Evolutionary conservation across 352 stramenopile species (phyloP), one percentile per base, ranked within the genome.

Genomic region (Globisporangium okanoganense): DNA sequence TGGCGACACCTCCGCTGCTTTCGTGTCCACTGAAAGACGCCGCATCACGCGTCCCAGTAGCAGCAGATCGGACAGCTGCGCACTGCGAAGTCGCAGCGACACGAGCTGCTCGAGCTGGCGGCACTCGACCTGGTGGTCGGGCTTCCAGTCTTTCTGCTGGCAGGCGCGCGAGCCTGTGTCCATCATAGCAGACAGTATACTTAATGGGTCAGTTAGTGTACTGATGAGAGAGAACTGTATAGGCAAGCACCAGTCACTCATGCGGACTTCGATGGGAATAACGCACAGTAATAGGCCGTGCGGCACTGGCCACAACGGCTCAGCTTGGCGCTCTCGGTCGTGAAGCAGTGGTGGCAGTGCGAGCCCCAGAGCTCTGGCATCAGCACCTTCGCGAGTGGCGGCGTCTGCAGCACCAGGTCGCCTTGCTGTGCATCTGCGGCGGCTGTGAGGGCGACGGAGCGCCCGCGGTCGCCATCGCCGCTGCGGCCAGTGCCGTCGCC

Each of bases 271-370:
- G n/a, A n/a, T n/a, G n/a, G n/a, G n/a, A n/a, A n/a, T n/a, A 41
- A 66, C 78, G 51, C 41, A 89, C 84, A 93, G 65, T 93, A 93
- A 25, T 84, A 78, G 9, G 70, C 79, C 0, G 69, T 65, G 48
- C 62, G 69, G 56, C 84, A 93, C 14, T 75, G 68, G 2, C 78
- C 76, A 40, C 84, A 93, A 54, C 79, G 78, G 44, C 75, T 80
- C 24, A 90, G 72, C 31, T 64, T 65, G 18, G 29, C 14, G 16
- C 24, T 20, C 33, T 55, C 62, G 27, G 62, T 61, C 0, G 41
- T 29, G 49, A 93, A 91, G 64, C 84, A 93, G 16, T 69, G 67
- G 64, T 88, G 77, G 58, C 84, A 93, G 33, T 79, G 76, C 24
- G 75, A 75, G 10, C 58, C 20, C 84, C 82, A 93, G 20, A 87